Evolutionary conservation across 768 basidiomycete species (phyloP).

Genomic region (Dioszegia aurantiaca): DNA sequence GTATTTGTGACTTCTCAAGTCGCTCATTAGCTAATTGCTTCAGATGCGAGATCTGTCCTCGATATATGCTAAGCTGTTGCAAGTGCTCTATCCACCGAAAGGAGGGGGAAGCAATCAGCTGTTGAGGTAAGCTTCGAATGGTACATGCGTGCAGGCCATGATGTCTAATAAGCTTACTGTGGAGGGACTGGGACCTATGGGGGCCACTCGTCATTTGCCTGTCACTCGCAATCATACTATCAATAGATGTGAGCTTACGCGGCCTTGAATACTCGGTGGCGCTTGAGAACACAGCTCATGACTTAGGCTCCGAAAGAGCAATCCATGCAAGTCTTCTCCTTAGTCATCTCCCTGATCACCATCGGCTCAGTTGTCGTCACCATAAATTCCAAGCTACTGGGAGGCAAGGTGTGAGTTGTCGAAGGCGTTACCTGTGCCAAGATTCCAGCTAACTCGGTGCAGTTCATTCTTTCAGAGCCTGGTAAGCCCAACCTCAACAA

Average conservation of each 20-base stretch:
- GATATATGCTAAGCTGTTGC: constrained; percentile 86
- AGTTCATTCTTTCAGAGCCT: constrained; percentile 95
- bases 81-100: constrained; percentile 82
- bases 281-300: constrained; percentile 11
- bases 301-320: constrained; percentile 75
- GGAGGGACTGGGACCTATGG: constrained; percentile 97
- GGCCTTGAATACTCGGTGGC: no score
- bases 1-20: constrained; percentile 14
- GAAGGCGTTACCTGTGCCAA: background rate
- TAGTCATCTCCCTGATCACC: constrained; percentile 88
- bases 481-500: constrained; percentile 25
- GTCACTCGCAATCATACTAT: constrained; percentile 40
- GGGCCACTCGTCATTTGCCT: constrained; percentile 68
- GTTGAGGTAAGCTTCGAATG: constrained; percentile 58
- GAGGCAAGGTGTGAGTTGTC: constrained; percentile 54
- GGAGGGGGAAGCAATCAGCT: constrained; percentile 73
- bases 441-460: constrained; percentile 7
- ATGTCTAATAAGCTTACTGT: constrained; percentile 12
- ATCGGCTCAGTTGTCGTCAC: constrained; percentile 87
- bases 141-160: background rate
- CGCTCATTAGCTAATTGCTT: no score
- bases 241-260: constrained; percentile 38
- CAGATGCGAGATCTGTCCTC: constrained; percentile 87
- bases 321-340: constrained; percentile 83
- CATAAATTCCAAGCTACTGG: constrained; percentile 77